phyloP scores from a whole-genome alignment of 305 asterid genomes.

The Ilex paraguariensis region DNA sequence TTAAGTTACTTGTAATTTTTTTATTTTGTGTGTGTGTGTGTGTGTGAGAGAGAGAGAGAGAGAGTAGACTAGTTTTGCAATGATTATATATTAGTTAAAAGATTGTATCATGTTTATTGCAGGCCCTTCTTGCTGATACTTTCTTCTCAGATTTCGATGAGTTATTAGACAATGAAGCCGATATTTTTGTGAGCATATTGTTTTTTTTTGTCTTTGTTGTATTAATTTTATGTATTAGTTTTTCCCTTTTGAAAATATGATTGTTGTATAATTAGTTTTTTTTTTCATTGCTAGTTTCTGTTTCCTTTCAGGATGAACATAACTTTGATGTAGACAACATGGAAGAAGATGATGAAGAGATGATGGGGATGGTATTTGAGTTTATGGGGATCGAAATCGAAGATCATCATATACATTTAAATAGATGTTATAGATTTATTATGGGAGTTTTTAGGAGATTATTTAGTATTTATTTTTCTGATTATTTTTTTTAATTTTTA shows the following conservation, averaged over 20 bases:
- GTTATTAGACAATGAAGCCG: conserved; percentile 84
- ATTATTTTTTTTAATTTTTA: no score
- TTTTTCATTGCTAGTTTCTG: not conserved
- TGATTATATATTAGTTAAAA: no score
- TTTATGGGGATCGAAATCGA: no score
- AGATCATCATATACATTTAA: no score
- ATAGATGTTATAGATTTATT: no score
- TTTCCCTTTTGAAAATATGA: not conserved
- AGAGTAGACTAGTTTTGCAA: no score
- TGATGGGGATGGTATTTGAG: no score
- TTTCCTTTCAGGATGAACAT: conserved; percentile 49
- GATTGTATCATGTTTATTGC: conserved; percentile 11
- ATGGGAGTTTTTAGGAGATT: no score
- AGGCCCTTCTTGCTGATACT: conserved; percentile 94
- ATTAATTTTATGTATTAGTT: not conserved
- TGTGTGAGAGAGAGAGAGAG: no score
- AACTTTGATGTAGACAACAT: conserved; percentile 55
- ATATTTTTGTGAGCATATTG: conserved; percentile 45
- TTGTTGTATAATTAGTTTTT: not conserved
- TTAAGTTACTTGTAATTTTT: no score
- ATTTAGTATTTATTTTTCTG: no score
- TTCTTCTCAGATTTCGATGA: conserved; percentile 95
- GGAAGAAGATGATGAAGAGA: conserved; percentile 85
- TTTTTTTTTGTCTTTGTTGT: not conserved
- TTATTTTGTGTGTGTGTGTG: no score